These are phyloP conservation scores for Yamadazyma mexicana DNA, from an alignment of 1,139 yeast species.

Conservation along the genomic window DNA sequence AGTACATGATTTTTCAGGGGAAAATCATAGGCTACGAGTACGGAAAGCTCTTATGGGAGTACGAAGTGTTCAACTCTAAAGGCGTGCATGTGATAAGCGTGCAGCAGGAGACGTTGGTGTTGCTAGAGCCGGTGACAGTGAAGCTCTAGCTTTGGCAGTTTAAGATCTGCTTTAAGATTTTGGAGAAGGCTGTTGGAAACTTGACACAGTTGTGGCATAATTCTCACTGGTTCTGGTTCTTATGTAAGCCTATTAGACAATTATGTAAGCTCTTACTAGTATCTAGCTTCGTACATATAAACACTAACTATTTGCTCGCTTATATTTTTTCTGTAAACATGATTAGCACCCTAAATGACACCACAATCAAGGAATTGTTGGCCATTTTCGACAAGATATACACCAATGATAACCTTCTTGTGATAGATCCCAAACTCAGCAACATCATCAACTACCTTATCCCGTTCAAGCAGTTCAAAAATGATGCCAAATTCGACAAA, in stretches of 20 bases:
- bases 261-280: no score
- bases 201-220: no score
- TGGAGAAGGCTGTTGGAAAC: no score
- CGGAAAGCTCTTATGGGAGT: slow-evolving; percentile 58
- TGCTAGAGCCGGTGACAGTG: background rate
- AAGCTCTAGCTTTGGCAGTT: background rate
- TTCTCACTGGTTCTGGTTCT: no score
- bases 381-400: slow-evolving; percentile 25
- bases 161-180: no score
- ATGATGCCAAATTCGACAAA: slow-evolving; percentile 55
- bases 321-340: background rate
- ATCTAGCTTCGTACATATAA: no score
- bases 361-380: slow-evolving; percentile 23
- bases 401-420: slow-evolving; percentile 42
- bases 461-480: slow-evolving; percentile 57
- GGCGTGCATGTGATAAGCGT: slow-evolving; percentile 63
- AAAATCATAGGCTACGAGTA: slow-evolving; percentile 52
- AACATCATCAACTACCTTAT: slow-evolving; percentile 59
- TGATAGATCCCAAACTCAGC: slow-evolving; percentile 58
- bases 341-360: slow-evolving; percentile 17
- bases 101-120: slow-evolving; percentile 35
- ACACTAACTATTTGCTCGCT: background rate
- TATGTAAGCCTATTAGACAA: no score
- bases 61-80: slow-evolving; percentile 53
- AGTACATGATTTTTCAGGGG: slow-evolving; percentile 56